A percentile compares a stretch with the other conserved stretches of the same genome.
Conservation (phyloP, 2,329 filamentous ascomycete genomes). For the Aureobasidium namibiae region DNA sequence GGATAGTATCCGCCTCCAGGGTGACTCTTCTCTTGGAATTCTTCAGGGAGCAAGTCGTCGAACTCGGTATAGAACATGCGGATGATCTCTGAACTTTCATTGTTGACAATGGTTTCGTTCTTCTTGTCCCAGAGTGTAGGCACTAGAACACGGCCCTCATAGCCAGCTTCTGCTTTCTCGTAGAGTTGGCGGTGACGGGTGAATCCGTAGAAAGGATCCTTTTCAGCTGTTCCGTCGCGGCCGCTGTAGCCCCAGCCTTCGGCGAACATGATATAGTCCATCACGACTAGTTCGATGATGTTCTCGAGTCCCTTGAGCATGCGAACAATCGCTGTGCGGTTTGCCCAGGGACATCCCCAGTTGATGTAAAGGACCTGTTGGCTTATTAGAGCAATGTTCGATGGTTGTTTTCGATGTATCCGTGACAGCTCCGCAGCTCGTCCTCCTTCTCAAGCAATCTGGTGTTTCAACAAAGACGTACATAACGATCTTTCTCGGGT, state of each 20-base stretch:
- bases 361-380: conserved; percentile 46
- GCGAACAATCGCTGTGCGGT: conserved; percentile 41
- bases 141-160: conserved; percentile 69
- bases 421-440: neutral
- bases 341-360: conserved; percentile 56
- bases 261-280: conserved; percentile 31
- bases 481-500: conserved; percentile 53
- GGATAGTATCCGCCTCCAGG: conserved; percentile 60
- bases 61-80: conserved; percentile 83
- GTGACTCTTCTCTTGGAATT: conserved; percentile 49
- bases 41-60: conserved; percentile 44
- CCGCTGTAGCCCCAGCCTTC: conserved; percentile 68
- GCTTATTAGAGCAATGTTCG: neutral
- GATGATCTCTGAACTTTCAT: conserved; percentile 87
- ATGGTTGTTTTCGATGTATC: neutral
- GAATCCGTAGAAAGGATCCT: conserved; percentile 58
- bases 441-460: neutral
- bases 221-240: conserved; percentile 43
- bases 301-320: conserved; percentile 43
- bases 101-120: conserved; percentile 70
- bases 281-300: conserved; percentile 41
- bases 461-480: neutral
- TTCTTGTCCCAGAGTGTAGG: conserved; percentile 79
- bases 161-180: conserved; percentile 58
- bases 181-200: conserved; percentile 66